Evolutionary conservation across 2,329 filamentous ascomycete genomes (phyloP).

Genomic region (Fonsecaea monophora): DNA sequence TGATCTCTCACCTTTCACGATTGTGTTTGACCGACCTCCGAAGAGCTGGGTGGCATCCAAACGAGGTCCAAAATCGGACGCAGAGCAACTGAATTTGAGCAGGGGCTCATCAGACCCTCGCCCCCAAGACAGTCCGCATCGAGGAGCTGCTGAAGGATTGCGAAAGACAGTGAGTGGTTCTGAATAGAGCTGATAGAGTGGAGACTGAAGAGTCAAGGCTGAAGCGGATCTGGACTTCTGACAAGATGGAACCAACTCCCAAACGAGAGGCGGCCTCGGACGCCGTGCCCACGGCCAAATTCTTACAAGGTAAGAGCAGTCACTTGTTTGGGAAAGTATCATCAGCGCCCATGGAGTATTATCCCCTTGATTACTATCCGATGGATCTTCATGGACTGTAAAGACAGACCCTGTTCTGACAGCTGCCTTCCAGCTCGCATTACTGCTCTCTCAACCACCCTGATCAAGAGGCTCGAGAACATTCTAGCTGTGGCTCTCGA

Average conservation of each 20-base stretch:
- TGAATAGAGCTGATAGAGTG: not conserved
- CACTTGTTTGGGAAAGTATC: not conserved
- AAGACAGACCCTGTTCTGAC: slow-evolving; percentile 6
- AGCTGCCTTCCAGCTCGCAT: slow-evolving; percentile 32
- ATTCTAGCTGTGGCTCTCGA: slow-evolving; percentile 36
- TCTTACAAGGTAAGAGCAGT: slow-evolving; percentile 32
- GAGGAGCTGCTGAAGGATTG: not conserved
- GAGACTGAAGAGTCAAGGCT: not conserved
- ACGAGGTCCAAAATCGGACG: not conserved
- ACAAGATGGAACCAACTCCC: slow-evolving; percentile 24
- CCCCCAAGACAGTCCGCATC: not conserved
- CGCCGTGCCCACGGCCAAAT: slow-evolving; percentile 34
- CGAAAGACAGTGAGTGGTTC: not conserved
- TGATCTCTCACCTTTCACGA: not conserved
- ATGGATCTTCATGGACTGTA: not conserved
- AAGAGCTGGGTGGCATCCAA: not conserved
- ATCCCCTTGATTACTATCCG: not conserved
- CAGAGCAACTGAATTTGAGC: not conserved
- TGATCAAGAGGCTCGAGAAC: slow-evolving; percentile 38
- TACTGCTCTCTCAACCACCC: slow-evolving; percentile 33
- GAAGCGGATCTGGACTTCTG: not conserved
- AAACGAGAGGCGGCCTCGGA: slow-evolving; percentile 26
- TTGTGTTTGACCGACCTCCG: not conserved
- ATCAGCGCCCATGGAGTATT: not conserved
- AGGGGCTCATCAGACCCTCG: not conserved